A percentile compares a stretch with the other conserved stretches of the same genome.
phyloP scores from a whole-genome alignment of 2,329 filamentous ascomycete genomes.

The Sporothrix pallida region DNA sequence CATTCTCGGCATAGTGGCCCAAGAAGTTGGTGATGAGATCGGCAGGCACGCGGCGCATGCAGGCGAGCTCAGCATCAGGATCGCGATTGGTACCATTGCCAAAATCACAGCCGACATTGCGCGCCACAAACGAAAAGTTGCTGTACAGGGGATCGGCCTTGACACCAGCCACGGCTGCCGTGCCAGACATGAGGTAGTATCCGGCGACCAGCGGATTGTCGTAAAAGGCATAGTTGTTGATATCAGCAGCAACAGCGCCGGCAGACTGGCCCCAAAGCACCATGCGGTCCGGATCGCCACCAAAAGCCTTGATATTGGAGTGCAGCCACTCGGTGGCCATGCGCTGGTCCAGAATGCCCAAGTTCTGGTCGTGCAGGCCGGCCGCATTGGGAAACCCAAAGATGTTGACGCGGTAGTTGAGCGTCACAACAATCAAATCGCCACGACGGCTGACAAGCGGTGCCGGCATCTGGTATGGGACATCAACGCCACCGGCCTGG shows the following conservation, averaged over 20 bases:
- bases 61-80: neutral
- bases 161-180: slow-evolving; percentile 44
- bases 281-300: slow-evolving; percentile 52
- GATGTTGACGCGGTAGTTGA: slow-evolving; percentile 50
- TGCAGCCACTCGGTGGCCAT: slow-evolving; percentile 57
- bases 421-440: slow-evolving; percentile 37
- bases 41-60: slow-evolving; percentile 1
- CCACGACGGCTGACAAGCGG: slow-evolving; percentile 33
- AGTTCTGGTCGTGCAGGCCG: slow-evolving; percentile 47
- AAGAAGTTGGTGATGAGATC: neutral
- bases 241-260: slow-evolving; percentile 50
- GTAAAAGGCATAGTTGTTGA: slow-evolving; percentile 52
- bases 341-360: slow-evolving; percentile 58
- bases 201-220: slow-evolving; percentile 53
- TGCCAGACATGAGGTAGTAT: slow-evolving; percentile 51
- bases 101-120: slow-evolving; percentile 45
- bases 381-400: slow-evolving; percentile 42
- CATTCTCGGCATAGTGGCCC: slow-evolving; percentile 31
- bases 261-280: slow-evolving; percentile 56
- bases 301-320: slow-evolving; percentile 55
- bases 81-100: slow-evolving; percentile 32
- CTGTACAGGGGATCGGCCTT: slow-evolving; percentile 41
- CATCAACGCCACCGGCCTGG: slow-evolving; percentile 20
- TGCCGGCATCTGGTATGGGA: slow-evolving; percentile 37
- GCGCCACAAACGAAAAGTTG: slow-evolving; percentile 48